phyloP scores from a whole-genome alignment of 352 stramenopile genomes.

The Pythium apleroticum region DNA sequence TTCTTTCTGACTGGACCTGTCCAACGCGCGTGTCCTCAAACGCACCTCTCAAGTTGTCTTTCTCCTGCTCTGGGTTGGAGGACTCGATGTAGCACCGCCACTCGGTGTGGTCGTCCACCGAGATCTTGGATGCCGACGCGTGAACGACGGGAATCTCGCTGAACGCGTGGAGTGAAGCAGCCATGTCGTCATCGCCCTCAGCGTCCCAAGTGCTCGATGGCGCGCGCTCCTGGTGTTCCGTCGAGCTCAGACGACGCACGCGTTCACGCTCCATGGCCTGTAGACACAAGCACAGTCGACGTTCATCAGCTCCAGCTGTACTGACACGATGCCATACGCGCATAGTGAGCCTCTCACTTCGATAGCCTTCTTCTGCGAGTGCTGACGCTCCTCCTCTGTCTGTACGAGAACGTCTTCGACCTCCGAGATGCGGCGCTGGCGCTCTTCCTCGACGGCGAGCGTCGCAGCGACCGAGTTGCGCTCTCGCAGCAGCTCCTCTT shows the following conservation, averaged over 20 bases:
- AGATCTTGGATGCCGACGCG: slow-evolving; percentile 49
- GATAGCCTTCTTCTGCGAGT: slow-evolving; percentile 36
- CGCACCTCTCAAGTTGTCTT: slow-evolving; percentile 56
- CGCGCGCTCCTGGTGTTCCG: slow-evolving; percentile 44
- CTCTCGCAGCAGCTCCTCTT: slow-evolving; percentile 59
- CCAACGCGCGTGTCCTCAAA: not conserved
- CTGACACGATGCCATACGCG: not conserved
- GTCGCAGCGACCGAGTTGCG: slow-evolving; percentile 40
- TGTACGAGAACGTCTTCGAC: slow-evolving; percentile 23
- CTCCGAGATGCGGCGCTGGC: slow-evolving; percentile 48
- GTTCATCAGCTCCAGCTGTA: not conserved
- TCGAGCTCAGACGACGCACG: slow-evolving; percentile 47
- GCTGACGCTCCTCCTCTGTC: slow-evolving; percentile 31
- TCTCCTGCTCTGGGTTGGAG: slow-evolving; percentile 59
- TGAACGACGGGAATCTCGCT: slow-evolving; percentile 70
- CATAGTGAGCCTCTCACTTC: slow-evolving; percentile 19
- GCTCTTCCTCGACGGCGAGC: slow-evolving; percentile 47
- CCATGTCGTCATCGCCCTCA: not conserved
- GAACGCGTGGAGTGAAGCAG: slow-evolving; percentile 19
- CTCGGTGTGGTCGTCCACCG: slow-evolving; percentile 58
- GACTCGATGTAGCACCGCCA: slow-evolving; percentile 72
- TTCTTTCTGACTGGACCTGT: not conserved
- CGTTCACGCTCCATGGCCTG: slow-evolving; percentile 60
- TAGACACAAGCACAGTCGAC: not conserved
- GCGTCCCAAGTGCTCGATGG: slow-evolving; percentile 10